These are phyloP conservation scores for Benincasa hispida DNA, from an alignment of 306 rosid genomes.

Conservation along the genomic window DNA sequence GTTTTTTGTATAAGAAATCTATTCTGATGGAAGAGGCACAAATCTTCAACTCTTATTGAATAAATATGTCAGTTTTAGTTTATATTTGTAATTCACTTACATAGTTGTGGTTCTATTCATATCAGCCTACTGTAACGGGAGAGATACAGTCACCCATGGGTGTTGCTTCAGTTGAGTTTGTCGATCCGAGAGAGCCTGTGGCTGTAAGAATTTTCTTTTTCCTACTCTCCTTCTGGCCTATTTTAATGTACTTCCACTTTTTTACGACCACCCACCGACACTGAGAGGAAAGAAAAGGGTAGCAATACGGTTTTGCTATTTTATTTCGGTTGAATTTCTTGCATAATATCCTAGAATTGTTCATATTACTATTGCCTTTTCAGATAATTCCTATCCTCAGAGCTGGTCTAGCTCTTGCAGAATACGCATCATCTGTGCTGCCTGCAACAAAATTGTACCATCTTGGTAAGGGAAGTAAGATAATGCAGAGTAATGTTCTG, in stretches of 20 bases:
- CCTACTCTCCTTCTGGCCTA: not conserved
- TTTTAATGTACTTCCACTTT: not conserved
- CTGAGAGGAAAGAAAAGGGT: not conserved
- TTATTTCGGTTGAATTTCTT: not conserved
- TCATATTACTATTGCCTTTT: not conserved
- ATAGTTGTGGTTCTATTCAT: not conserved
- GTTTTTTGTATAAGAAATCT: not conserved
- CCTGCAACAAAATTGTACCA: constrained; percentile 81
- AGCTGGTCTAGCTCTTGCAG: constrained; percentile 90
- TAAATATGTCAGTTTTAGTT: not conserved
- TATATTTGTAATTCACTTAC: not conserved
- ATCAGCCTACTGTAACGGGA: constrained; percentile 67
- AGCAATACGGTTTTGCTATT: not conserved
- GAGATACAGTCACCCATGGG: constrained; percentile 91
- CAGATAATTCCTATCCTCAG: constrained; percentile 88
- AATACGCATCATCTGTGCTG: constrained; percentile 60
- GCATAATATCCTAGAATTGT: not conserved
- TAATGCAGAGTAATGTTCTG: not conserved
- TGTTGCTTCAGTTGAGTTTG: constrained; percentile 77
- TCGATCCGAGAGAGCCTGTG: constrained; percentile 93
- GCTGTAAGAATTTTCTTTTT: constrained; percentile 28
- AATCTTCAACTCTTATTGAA: not conserved
- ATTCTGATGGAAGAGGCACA: not conserved
- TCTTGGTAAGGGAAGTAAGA: constrained; percentile 45
- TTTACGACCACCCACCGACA: no score